These are phyloP conservation scores for Linaria vulgaris DNA, from an alignment of 257 asterid species.

Conservation along the genomic window DNA sequence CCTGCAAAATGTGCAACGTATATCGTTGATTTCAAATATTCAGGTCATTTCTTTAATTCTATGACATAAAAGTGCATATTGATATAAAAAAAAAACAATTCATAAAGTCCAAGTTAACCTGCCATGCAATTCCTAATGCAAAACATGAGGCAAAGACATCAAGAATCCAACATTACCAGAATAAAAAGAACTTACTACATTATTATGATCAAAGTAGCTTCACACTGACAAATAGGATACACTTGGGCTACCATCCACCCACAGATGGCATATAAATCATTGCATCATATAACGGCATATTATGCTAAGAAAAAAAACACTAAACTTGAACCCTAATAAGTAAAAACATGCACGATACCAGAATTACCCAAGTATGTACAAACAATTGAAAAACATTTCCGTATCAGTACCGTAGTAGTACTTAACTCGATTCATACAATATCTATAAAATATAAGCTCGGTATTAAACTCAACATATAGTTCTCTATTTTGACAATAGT, in stretches of 20 bases:
- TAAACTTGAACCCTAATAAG: neutral
- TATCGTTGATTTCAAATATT: too few species aligned
- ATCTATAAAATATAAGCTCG: too few species aligned
- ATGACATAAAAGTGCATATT: slow-evolving; percentile 6
- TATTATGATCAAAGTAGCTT: slow-evolving; percentile 7
- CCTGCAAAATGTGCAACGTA: slow-evolving; percentile 55
- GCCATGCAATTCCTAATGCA: neutral
- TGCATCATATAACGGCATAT: neutral
- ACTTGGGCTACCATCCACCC: neutral
- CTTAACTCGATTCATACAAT: too few species aligned
- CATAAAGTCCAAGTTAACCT: slow-evolving; percentile 1
- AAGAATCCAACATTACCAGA: neutral
- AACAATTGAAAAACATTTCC: too few species aligned
- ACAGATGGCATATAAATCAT: neutral
- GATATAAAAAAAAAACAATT: slow-evolving; percentile 6
- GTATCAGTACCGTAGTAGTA: too few species aligned
- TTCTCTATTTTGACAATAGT: too few species aligned
- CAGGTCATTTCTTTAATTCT: neutral
- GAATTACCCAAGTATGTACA: too few species aligned
- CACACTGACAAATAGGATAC: neutral
- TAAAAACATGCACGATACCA: too few species aligned
- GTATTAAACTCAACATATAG: too few species aligned
- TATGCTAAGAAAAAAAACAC: neutral
- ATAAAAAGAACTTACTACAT: neutral
- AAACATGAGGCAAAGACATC: neutral